Base-by-base conservation (phyloP, 352 stramenopile genomes). In the Phytopythium delawarense region DNA sequence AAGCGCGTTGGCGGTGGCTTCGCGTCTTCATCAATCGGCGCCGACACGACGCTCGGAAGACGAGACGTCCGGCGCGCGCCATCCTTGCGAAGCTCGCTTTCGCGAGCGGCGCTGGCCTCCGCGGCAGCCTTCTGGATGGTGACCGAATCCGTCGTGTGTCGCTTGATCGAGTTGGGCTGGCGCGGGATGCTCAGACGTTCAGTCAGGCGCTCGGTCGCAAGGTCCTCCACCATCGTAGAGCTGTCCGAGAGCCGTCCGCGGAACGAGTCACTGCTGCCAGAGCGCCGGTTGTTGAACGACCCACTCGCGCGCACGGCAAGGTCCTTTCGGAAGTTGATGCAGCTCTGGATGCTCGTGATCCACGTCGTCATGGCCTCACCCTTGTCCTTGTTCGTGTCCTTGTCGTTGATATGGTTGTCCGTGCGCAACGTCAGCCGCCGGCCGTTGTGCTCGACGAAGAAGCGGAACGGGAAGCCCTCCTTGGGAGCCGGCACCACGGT, bases 381-480 rank as follows among this genome's bases (percentile, higher is more conserved):
- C 46, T 53, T 74, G 44, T 73, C 72, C 32, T 77, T 61, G 12
- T 67, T 70, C 8, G 54, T 49, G 23, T 34, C 23, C 9, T 51
- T 20, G 34, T 58, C n/a, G 9, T 69, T 58, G 8, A 66, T 63
- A 21, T 74, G 75, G 35, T 90, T 76, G 40, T 91, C 81, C 0
- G 87, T 78, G 39, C 89, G 80, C 18, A 96, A 61, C 42, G 87
- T 82, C 46, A 96, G 75, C 53, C 87, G 91, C 0, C 87, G 84
- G 12, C 64, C 66, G 13, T 75, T 66, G 46, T 89, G 79, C 54
- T 93, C 79, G 39, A 96, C 79, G 3, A 72, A 81, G 44, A 96
- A 96, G 18, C 75, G 67, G 35, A 74, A 79, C 7, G 84, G 75
- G 45, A 87, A 85, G n/a, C 72, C 73, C 4, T 84, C 74, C 55